Percentiles rank a stretch among this genome's conserved stretches.
phyloP scores from a whole-genome alignment of 108 stramenopile species.

The Schizochytrium sp. region DNA sequence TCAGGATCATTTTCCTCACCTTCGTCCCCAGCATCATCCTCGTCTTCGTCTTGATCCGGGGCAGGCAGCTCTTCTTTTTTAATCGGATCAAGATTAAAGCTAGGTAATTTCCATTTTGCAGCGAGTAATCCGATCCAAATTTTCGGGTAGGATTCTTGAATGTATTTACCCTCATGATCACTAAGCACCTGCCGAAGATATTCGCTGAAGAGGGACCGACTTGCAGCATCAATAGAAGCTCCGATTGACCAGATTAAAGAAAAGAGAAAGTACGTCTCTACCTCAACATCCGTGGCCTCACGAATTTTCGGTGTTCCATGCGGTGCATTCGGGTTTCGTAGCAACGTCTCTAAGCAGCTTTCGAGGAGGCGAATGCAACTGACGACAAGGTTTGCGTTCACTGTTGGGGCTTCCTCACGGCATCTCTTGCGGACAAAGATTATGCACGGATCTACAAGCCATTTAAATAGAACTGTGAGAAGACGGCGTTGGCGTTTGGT shows the following conservation, averaged over 20 bases:
- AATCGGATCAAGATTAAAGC: slow-evolving; percentile 59
- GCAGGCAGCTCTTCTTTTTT: background rate
- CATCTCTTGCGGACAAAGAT: slow-evolving; percentile 72
- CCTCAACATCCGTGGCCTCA: slow-evolving; percentile 49
- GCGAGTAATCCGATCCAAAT: slow-evolving; percentile 65
- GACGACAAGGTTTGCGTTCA: slow-evolving; percentile 75
- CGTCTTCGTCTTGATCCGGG: background rate
- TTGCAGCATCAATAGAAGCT: slow-evolving; percentile 66
- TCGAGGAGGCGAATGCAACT: slow-evolving; percentile 74
- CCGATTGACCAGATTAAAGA: slow-evolving; percentile 75
- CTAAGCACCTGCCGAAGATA: slow-evolving; percentile 59
- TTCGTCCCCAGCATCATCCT: background rate
- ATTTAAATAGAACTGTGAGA: slow-evolving; percentile 70
- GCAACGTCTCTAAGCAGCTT: slow-evolving; percentile 62
- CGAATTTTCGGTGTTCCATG: slow-evolving; percentile 18
- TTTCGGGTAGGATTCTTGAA: slow-evolving; percentile 23
- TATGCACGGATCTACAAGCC: slow-evolving; percentile 79
- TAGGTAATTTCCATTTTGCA: slow-evolving; percentile 67
- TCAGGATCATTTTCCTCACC: background rate
- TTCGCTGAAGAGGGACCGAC: slow-evolving; percentile 65
- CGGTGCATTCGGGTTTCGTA: background rate
- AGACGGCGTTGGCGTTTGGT: slow-evolving; percentile 61
- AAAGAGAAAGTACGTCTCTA: slow-evolving; percentile 77
- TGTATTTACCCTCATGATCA: slow-evolving; percentile 53
- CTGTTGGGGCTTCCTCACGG: slow-evolving; percentile 77